Evolutionary conservation across 2,329 filamentous ascomycete species (phyloP).

Genomic region (Calonectria leucothoes): DNA sequence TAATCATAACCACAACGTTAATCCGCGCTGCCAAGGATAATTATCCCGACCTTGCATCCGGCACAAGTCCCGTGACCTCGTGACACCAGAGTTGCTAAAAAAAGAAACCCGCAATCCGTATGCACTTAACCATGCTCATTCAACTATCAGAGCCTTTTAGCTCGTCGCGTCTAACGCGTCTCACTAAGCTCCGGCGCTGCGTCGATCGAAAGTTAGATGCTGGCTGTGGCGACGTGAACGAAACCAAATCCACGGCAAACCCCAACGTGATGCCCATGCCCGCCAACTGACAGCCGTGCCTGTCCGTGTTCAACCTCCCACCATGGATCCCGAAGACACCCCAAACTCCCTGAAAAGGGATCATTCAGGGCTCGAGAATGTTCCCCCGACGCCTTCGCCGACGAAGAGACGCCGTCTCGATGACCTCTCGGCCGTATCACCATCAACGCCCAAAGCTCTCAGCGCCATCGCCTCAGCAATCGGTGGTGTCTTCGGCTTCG

Average conservation of each 20-base stretch:
- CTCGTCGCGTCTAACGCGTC: constrained; percentile 43
- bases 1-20: neutral
- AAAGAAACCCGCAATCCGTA: neutral
- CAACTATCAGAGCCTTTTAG: constrained; percentile 23
- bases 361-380: constrained; percentile 35
- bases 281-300: constrained; percentile 11
- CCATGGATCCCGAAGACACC: constrained; percentile 43
- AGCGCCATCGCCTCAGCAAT: constrained; percentile 47
- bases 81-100: constrained; percentile 6
- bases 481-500: constrained; percentile 41
- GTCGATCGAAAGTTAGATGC: neutral
- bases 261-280: constrained; percentile 33
- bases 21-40: neutral
- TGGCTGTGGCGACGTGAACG: constrained; percentile 6
- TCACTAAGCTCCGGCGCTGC: constrained; percentile 19
- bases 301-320: neutral
- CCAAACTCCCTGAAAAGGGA: constrained; percentile 40
- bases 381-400: constrained; percentile 40
- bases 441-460: constrained; percentile 45
- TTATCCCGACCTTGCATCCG: constrained; percentile 9
- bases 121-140: constrained; percentile 23
- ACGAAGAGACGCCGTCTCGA: constrained; percentile 49
- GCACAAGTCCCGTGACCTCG: constrained; percentile 15
- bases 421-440: constrained; percentile 35
- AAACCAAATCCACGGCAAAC: constrained; percentile 22